Base-by-base conservation (phyloP, 371 early-diverging fungal genomes). In the Mucor circinelloides region DNA sequence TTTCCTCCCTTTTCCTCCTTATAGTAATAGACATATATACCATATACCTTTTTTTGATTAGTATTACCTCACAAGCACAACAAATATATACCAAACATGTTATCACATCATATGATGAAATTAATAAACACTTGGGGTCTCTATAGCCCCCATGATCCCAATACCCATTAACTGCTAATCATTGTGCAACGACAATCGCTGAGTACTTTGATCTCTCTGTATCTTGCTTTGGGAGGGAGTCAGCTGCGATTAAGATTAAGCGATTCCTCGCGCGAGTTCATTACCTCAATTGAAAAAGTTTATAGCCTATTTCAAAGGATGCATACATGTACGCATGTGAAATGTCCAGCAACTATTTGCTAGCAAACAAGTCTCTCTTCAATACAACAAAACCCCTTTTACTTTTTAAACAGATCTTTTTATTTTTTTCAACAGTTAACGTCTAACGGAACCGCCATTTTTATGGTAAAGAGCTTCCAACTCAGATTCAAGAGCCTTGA, bases 401-500 rank as follows among this genome's bases (percentile, higher is more conserved):
- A n/a, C n/a, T n/a, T n/a, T n/a, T n/a, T n/a, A n/a, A n/a, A n/a
- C n/a, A n/a, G n/a, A n/a, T n/a, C n/a, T 42, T 15, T 42, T 48
- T 21, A 48, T 48, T 48, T 48, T 48, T 8, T 0, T 21, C 21
- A 19, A 23, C 2, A 19, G 5, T 52, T 66, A 74, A 64, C 75
- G 60, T 66, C 71, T 66, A 48, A 74, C 59, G 15, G 71, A 74
- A 58, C 79, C 73, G 67, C 74, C 79, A 72, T 62, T 81, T 44
- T 36, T 63, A 48, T 77, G 74, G 48, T 79, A 77, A 13, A 81
- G 58, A 8, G 71, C 58, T 32, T 95, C 95, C 61, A 93, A 69
- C 73, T 96, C 97, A 69, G 84, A 87, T 76, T 96, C 96, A 64
- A 97, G 87, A 67, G 88, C 85, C 86, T 96, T 96, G 72, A 98